Evolutionary conservation across 148 eudicot genomes (phyloP).

Genomic region (Simmondsia chinensis): DNA sequence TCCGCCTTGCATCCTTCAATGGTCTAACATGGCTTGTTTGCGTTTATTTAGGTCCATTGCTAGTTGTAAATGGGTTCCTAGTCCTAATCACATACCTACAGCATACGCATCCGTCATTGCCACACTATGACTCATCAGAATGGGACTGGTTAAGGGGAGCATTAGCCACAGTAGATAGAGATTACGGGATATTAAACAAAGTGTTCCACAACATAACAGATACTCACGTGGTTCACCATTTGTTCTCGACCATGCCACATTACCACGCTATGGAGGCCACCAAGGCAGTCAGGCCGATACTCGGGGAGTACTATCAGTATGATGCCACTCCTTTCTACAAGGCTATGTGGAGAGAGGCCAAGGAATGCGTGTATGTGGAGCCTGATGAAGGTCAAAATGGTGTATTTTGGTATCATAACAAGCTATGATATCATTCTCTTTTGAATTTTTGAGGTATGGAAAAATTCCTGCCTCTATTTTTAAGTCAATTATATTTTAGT

Average conservation of each 20-base stretch:
- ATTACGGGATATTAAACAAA: constrained; percentile 37
- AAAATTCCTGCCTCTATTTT: too few species aligned
- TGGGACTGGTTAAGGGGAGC: constrained; percentile 59
- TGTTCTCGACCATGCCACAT: constrained; percentile 43
- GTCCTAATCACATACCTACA: constrained; percentile 44
- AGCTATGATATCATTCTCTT: too few species aligned
- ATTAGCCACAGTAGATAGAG: constrained; percentile 41
- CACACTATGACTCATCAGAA: constrained; percentile 41
- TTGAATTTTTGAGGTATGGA: too few species aligned
- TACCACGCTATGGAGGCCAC: constrained; percentile 60
- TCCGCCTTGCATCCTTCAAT: constrained; percentile 19
- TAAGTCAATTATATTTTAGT: too few species aligned
- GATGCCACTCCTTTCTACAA: constrained; percentile 38
- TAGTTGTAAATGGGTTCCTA: constrained; percentile 43
- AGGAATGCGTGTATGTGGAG: constrained; percentile 48
- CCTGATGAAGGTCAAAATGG: constrained; percentile 36
- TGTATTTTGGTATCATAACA: too few species aligned
- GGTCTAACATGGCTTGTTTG: constrained; percentile 34
- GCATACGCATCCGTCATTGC: constrained; percentile 54
- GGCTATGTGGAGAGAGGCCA: constrained; percentile 52
- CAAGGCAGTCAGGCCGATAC: constrained; percentile 38
- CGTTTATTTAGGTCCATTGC: constrained; percentile 32
- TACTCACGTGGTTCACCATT: constrained; percentile 47
- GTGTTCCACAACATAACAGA: constrained; percentile 47
- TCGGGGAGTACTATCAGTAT: constrained; percentile 40